A percentile compares a stretch with the other conserved stretches of the same genome.
phyloP scores from a whole-genome alignment of 306 rosid genomes.

The Acmispon strigosus region DNA sequence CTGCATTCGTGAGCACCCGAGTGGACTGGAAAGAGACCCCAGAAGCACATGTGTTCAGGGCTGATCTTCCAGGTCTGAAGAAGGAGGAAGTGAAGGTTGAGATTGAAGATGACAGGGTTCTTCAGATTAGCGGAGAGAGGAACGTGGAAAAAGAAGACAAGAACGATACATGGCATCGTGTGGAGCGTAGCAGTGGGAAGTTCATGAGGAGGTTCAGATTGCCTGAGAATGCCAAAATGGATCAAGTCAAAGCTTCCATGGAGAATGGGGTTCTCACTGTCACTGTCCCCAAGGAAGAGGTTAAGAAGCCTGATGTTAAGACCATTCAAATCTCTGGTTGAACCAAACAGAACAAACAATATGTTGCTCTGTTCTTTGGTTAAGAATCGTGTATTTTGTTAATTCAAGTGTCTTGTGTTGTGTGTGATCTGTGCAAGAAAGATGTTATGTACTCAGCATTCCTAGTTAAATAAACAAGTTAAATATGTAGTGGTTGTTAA shows the following conservation, averaged over 20 bases:
- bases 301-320: conserved; percentile 12
- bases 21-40: conserved; percentile 34
- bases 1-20: conserved; percentile 8
- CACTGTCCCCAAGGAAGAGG: conserved; percentile 16
- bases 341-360: no score
- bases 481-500: no score
- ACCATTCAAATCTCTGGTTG: conserved; percentile 14
- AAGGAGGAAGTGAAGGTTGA: conserved; percentile 27
- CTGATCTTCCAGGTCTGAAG: conserved; percentile 26
- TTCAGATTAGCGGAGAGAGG: conserved; percentile 29
- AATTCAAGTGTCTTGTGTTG: no score
- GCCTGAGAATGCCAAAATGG: conserved; percentile 22
- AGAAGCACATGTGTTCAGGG: conserved; percentile 35
- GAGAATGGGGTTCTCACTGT: conserved; percentile 30
- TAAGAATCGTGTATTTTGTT: no score
- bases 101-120: conserved; percentile 23
- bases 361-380: no score
- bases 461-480: no score
- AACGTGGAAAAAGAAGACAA: conserved; percentile 22
- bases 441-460: no score
- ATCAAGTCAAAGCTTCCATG: conserved; percentile 18
- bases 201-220: conserved; percentile 27
- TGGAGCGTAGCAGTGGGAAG: conserved; percentile 32
- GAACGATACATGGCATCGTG: conserved; percentile 25
- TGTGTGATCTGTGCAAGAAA: no score